A percentile compares a stretch with the other conserved stretches of the same genome.
Conservation (phyloP, 2,329 filamentous ascomycete species). For the Trichoderma guizhouense region DNA sequence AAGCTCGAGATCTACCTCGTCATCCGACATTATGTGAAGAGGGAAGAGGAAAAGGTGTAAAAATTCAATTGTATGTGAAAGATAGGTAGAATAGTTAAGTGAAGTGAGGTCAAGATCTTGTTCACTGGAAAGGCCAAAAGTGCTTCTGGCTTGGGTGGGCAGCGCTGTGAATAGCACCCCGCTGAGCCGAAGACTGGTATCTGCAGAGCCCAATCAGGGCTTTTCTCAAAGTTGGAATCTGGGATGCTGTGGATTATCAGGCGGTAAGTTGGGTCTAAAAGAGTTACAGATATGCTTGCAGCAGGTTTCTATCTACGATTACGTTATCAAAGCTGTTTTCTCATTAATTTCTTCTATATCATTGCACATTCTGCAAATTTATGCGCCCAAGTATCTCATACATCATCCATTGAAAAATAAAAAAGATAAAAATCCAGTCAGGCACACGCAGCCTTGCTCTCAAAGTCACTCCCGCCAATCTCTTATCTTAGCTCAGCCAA, state of each 20-base stretch:
- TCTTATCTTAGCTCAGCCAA: not conserved
- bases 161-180: conserved; percentile 14
- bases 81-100: not conserved
- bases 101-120: not conserved
- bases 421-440: not conserved
- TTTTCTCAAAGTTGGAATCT: not conserved
- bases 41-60: not conserved
- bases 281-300: not conserved
- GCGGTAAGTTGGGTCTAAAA: not conserved
- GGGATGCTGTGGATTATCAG: not conserved
- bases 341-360: not conserved
- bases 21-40: conserved; percentile 68
- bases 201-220: conserved; percentile 1
- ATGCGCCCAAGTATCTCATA: not conserved
- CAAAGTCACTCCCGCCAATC: not conserved
- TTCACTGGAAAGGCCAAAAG: not conserved
- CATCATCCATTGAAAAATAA: not conserved
- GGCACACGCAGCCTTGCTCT: conserved; percentile 4
- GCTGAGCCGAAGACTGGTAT: not conserved
- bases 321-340: not conserved
- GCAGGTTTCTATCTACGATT: not conserved
- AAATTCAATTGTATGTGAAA: not conserved
- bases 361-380: not conserved
- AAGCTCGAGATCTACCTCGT: conserved; percentile 85
- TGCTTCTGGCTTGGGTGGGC: not conserved